Percentiles rank a stretch among this genome's conserved stretches.
Evolutionary conservation across 805 yeast genomes (phyloP).

Genomic region (Hanseniaspora singularis): DNA sequence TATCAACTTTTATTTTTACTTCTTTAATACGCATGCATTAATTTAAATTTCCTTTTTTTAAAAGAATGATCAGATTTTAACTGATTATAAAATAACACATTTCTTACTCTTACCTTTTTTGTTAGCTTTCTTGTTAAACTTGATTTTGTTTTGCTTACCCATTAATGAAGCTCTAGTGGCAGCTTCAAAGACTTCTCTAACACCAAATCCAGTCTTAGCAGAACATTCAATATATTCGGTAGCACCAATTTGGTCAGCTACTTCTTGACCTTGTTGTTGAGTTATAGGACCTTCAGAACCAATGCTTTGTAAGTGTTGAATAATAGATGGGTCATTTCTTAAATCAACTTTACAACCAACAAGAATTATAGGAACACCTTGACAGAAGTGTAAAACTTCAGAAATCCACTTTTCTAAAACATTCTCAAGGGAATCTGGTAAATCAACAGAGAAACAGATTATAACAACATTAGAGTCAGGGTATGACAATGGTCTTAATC

Average conservation of each 20-base stretch:
- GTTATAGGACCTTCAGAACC: conserved; percentile 24
- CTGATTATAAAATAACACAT: conserved; percentile 19
- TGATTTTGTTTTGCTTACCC: conserved; percentile 33
- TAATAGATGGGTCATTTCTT: conserved; percentile 57
- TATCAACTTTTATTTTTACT: too few species aligned
- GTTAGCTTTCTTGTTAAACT: conserved; percentile 20
- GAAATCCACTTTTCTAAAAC: conserved; percentile 95
- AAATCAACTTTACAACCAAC: conserved; percentile 93
- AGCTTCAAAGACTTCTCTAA: conserved; percentile 97
- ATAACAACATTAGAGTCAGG: conserved; percentile 94
- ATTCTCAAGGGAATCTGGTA: conserved; percentile 85
- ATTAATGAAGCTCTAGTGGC: conserved; percentile 93
- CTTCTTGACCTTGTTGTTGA: conserved; percentile 81
- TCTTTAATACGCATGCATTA: background rate
- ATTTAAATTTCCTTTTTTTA: background rate
- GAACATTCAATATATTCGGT: conserved; percentile 90
- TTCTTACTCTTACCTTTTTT: conserved; percentile 21
- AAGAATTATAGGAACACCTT: conserved; percentile 83
- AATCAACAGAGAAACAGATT: conserved; percentile 90
- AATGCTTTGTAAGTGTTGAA: conserved; percentile 50
- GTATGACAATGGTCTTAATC: conserved; percentile 82
- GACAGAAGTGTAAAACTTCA: conserved; percentile 92
- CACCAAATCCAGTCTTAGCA: conserved; percentile 92
- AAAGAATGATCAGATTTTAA: background rate
- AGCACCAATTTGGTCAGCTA: conserved; percentile 90